A percentile compares a stretch with the other conserved stretches of the same genome.
Evolutionary conservation across 177 flowering plant species (phyloP).

Genomic region (Vitis hybrid): DNA sequence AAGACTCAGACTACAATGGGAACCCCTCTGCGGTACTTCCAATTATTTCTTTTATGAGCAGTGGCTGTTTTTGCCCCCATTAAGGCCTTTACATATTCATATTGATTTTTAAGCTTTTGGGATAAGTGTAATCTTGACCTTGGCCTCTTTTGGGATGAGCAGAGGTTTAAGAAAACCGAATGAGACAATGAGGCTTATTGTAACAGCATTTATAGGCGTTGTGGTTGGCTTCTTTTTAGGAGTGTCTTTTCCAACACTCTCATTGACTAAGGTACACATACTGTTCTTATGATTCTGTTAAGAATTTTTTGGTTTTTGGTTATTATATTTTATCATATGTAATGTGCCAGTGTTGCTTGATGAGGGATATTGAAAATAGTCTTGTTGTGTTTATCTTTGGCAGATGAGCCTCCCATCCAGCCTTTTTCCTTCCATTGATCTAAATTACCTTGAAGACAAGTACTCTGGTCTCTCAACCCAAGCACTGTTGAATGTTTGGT

Average conservation of each 20-base stretch:
- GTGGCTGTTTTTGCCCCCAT: neutral
- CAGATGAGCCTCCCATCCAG: conserved; percentile 52
- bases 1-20: conserved; percentile 18
- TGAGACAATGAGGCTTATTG: conserved; percentile 50
- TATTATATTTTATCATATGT: neutral
- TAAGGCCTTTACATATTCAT: neutral
- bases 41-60: neutral
- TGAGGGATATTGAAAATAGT: neutral
- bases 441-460: conserved; percentile 56
- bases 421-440: conserved; percentile 51
- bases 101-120: neutral
- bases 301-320: neutral
- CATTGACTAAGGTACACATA: conserved; percentile 41
- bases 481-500: conserved; percentile 46
- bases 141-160: conserved; percentile 16
- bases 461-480: conserved; percentile 57
- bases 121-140: neutral
- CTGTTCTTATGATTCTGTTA: neutral
- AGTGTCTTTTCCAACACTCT: conserved; percentile 52
- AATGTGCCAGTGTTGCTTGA: neutral
- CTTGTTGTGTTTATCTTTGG: conserved; percentile 7
- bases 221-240: conserved; percentile 62
- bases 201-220: conserved; percentile 50
- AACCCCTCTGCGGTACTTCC: conserved; percentile 8
- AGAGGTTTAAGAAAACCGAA: conserved; percentile 37